A percentile compares a stretch with the other conserved stretches of the same genome.
Evolutionary conservation across 257 asterid species (phyloP).

Genomic region (Nicotiana tabacum): DNA sequence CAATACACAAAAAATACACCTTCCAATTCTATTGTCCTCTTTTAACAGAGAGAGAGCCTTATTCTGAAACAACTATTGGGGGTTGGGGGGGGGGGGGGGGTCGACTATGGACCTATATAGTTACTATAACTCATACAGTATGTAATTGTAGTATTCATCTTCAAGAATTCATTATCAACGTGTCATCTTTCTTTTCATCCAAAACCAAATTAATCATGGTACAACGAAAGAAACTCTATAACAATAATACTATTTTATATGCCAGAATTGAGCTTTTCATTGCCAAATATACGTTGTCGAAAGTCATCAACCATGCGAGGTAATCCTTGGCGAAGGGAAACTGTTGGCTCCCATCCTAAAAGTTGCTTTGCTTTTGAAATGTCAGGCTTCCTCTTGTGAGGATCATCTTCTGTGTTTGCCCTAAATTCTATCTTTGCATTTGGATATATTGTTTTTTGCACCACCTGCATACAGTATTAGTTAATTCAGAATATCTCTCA

Average conservation of each 20-base stretch:
- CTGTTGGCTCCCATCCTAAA: constrained; percentile 71
- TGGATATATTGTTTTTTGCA: constrained; percentile 71
- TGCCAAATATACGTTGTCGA: constrained; percentile 55
- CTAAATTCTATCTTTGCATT: constrained; percentile 72
- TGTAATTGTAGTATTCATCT: neutral
- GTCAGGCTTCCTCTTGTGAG: constrained; percentile 86
- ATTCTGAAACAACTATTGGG: no score
- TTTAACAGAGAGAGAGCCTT: no score
- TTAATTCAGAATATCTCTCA: neutral
- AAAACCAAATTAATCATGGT: neutral
- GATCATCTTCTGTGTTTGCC: constrained; percentile 78
- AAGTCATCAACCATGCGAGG: constrained; percentile 79
- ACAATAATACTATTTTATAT: neutral
- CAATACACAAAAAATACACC: no score
- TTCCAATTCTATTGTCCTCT: no score
- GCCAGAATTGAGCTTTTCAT: neutral
- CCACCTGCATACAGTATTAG: constrained; percentile 39
- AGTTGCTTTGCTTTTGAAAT: constrained; percentile 69
- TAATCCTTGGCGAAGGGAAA: constrained; percentile 72
- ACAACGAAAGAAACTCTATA: neutral
- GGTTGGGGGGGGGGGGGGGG: no score
- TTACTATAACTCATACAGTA: no score
- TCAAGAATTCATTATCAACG: neutral
- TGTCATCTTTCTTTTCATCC: neutral
- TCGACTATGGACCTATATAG: no score